A percentile compares a stretch with the other conserved stretches of the same genome.
phyloP scores from a whole-genome alignment of 1,139 yeast species.

The Magnusiomyces sp. region DNA sequence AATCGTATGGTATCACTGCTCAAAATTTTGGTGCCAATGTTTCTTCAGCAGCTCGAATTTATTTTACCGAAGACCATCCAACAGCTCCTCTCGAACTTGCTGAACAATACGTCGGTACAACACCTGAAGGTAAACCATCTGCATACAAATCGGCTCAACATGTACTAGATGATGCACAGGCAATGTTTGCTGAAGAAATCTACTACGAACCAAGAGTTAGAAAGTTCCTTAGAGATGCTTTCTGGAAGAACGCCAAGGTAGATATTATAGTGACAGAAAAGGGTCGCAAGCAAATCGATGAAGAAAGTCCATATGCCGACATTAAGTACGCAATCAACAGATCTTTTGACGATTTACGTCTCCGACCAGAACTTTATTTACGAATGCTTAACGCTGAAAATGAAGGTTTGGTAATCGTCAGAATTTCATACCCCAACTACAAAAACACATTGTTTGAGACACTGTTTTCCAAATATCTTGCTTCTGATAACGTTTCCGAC shows the following conservation, averaged over 20 bases:
- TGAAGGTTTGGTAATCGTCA: conserved; percentile 46
- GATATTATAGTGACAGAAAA: conserved; percentile 78
- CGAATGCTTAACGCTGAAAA: conserved; percentile 88
- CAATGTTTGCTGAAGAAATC: conserved; percentile 70
- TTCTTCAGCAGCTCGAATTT: conserved; percentile 60
- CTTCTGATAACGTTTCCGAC: conserved; percentile 79
- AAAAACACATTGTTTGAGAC: conserved; percentile 42
- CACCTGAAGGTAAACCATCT: conserved; percentile 22
- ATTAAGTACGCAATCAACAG: conserved; percentile 86
- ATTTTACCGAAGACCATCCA: conserved; percentile 59
- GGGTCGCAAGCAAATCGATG: conserved; percentile 75
- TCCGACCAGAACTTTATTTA: conserved; percentile 70
- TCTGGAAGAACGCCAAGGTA: conserved; percentile 57
- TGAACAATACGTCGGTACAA: conserved; percentile 30
- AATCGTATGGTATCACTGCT: conserved; percentile 69
- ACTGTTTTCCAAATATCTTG: conserved; percentile 50
- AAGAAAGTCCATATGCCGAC: conserved; percentile 74
- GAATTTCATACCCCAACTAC: conserved; percentile 35
- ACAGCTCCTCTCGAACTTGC: conserved; percentile 59
- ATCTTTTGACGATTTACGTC: conserved; percentile 62
- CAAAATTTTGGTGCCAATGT: conserved; percentile 80
- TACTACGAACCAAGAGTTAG: conserved; percentile 77
- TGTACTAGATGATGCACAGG: conserved; percentile 67
- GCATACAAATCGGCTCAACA: conserved; percentile 51
- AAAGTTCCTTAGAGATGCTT: conserved; percentile 62